Conservation (phyloP, 768 basidiomycete genomes). For the Hebeloma cylindrosporum region DNA sequence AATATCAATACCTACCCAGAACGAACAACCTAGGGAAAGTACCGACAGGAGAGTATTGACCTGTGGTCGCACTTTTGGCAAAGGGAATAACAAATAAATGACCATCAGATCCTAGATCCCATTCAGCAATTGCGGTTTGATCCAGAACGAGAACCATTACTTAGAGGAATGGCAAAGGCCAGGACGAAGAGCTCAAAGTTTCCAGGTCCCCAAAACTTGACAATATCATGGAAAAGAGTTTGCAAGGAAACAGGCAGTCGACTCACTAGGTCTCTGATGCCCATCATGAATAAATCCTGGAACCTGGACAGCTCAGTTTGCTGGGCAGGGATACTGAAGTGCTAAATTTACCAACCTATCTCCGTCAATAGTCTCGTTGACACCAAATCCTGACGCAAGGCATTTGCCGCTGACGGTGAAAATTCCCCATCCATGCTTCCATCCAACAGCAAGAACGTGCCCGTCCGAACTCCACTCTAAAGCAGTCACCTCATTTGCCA, state of each 20-base stretch:
- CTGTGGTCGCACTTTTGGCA: conserved; percentile 91
- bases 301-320: conserved; percentile 40
- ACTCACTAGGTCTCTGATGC: conserved; percentile 70
- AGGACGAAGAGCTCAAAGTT: conserved; percentile 87
- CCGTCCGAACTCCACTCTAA: conserved; percentile 97
- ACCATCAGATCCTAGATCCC: conserved; percentile 49
- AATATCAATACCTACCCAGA: neutral
- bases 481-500: conserved; percentile 59
- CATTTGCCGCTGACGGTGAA: conserved; percentile 90
- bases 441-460: conserved; percentile 91
- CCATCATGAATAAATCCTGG: conserved; percentile 85
- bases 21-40: neutral
- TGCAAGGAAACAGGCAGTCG: neutral
- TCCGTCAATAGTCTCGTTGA: conserved; percentile 60
- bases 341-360: conserved; percentile 39
- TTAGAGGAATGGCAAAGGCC: conserved; percentile 47
- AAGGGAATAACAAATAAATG: conserved; percentile 88
- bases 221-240: neutral
- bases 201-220: conserved; percentile 90
- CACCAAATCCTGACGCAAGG: conserved; percentile 73
- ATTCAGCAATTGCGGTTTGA: neutral
- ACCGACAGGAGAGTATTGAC: conserved; percentile 86
- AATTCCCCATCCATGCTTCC: conserved; percentile 87
- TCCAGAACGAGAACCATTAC: conserved; percentile 35
- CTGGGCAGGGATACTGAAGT: conserved; percentile 2